Conservation (phyloP, 306 rosid species). For the Vicia sativa region DNA sequence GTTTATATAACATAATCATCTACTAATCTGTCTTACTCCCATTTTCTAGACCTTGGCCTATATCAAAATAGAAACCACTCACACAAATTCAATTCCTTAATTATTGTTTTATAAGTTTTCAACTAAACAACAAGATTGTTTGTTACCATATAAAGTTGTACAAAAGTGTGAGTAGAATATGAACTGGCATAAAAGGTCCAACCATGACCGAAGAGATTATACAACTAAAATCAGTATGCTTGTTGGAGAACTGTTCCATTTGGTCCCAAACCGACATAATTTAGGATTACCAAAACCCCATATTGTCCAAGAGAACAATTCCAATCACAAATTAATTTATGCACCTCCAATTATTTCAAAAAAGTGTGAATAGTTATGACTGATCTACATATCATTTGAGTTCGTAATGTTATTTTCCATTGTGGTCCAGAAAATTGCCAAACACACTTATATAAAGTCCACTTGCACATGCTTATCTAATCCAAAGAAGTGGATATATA, state of each 20-base stretch:
- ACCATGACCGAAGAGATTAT: neutral
- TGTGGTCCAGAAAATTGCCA: conserved; percentile 52
- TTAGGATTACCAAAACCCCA: neutral
- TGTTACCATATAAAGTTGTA: too few relatives aligned
- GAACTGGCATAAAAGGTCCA: neutral
- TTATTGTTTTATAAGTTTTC: too few relatives aligned
- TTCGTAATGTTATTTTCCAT: conserved; percentile 42
- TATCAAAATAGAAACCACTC: too few relatives aligned
- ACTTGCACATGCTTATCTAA: conserved; percentile 67
- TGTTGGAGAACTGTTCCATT: neutral
- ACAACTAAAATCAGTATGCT: too few relatives aligned
- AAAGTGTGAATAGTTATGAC: neutral
- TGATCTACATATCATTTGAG: conserved; percentile 40
- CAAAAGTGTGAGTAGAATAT: too few relatives aligned
- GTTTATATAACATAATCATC: too few relatives aligned
- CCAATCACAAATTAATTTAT: conserved; percentile 6
- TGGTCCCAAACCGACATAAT: neutral
- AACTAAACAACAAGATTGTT: too few relatives aligned
- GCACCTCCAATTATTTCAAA: neutral
- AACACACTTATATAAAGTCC: conserved; percentile 45
- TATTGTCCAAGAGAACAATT: neutral
- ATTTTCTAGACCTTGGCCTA: too few relatives aligned
- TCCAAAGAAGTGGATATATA: conserved; percentile 51
- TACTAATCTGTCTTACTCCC: too few relatives aligned
- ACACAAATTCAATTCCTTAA: too few relatives aligned